phyloP scores from a whole-genome alignment of 345 rosid species.

The Melastoma malabathricum region DNA sequence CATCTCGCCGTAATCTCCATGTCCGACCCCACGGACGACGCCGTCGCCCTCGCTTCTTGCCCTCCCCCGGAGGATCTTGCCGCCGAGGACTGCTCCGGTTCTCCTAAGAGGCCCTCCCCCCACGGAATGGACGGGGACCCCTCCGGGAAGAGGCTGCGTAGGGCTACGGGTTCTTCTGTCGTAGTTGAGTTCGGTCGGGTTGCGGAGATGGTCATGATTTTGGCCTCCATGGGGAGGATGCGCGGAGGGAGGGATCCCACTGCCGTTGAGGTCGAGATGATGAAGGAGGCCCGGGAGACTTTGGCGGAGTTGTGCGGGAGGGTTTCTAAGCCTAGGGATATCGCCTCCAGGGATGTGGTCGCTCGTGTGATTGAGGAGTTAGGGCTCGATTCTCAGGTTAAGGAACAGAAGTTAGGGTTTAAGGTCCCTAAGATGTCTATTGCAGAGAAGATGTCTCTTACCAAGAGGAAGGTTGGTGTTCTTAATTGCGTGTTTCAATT shows the following conservation, averaged over 20 bases:
- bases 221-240: slow-evolving; percentile 67
- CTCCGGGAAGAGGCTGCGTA: neutral
- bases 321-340: slow-evolving; percentile 45
- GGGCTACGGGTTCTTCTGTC: neutral
- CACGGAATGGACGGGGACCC: slow-evolving; percentile 20
- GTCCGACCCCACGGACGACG: too few relatives aligned
- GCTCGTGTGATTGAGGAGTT: slow-evolving; percentile 64
- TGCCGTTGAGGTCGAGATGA: slow-evolving; percentile 43
- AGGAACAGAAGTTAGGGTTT: slow-evolving; percentile 50
- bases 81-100: slow-evolving; percentile 3
- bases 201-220: slow-evolving; percentile 75
- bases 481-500: too few relatives aligned
- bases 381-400: slow-evolving; percentile 48
- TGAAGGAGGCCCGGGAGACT: slow-evolving; percentile 70
- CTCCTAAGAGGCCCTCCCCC: neutral
- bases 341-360: slow-evolving; percentile 40
- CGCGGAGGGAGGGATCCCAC: slow-evolving; percentile 58
- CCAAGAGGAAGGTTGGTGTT: slow-evolving; percentile 50
- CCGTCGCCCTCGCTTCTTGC: slow-evolving; percentile 3
- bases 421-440: slow-evolving; percentile 38
- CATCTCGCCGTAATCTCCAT: too few relatives aligned
- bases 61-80: slow-evolving; percentile 4
- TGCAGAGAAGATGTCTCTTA: slow-evolving; percentile 49
- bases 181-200: slow-evolving; percentile 29
- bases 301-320: slow-evolving; percentile 40